Percentiles rank a stretch among this genome's conserved stretches.
phyloP scores from a whole-genome alignment of 768 basidiomycete genomes.

The Coprinopsis marcescibilis region DNA sequence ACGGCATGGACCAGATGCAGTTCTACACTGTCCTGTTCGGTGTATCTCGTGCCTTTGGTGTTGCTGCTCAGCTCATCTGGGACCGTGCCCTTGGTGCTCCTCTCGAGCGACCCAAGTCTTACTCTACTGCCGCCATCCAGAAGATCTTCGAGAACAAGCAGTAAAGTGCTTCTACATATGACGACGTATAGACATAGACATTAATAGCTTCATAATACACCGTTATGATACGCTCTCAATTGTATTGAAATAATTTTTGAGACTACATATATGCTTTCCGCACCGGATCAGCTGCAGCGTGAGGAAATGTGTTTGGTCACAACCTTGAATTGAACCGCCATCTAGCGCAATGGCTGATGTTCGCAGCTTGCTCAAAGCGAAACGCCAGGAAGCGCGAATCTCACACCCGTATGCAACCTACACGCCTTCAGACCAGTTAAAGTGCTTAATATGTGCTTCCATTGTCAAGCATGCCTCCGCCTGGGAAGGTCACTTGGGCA shows the following conservation, averaged over 20 bases:
- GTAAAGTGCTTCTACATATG: conserved; percentile 11
- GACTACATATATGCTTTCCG: too few species aligned
- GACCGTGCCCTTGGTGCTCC: conserved; percentile 90
- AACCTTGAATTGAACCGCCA: too few species aligned
- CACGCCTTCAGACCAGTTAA: conserved; percentile 56
- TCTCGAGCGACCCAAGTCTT: conserved; percentile 88
- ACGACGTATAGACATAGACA: background rate
- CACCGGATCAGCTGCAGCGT: too few species aligned
- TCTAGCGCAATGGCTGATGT: conserved; percentile 74
- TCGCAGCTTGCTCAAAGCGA: conserved; percentile 78
- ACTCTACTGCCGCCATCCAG: conserved; percentile 74
- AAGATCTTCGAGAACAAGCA: conserved; percentile 68
- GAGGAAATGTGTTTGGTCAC: too few species aligned
- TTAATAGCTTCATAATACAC: background rate
- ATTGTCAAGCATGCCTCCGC: conserved; percentile 70
- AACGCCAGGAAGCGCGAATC: conserved; percentile 69
- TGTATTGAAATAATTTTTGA: too few species aligned
- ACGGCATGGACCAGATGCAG: conserved; percentile 85
- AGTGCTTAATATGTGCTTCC: conserved; percentile 59
- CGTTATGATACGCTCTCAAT: too few species aligned
- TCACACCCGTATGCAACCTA: conserved; percentile 73
- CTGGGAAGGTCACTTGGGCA: conserved; percentile 86
- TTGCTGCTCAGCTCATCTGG: conserved; percentile 87
- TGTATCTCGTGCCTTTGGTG: conserved; percentile 92
- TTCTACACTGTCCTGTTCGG: conserved; percentile 98